Conservation (phyloP, 1,284 basidiomycete genomes). For the Apiotrichum veenhuisii region DNA sequence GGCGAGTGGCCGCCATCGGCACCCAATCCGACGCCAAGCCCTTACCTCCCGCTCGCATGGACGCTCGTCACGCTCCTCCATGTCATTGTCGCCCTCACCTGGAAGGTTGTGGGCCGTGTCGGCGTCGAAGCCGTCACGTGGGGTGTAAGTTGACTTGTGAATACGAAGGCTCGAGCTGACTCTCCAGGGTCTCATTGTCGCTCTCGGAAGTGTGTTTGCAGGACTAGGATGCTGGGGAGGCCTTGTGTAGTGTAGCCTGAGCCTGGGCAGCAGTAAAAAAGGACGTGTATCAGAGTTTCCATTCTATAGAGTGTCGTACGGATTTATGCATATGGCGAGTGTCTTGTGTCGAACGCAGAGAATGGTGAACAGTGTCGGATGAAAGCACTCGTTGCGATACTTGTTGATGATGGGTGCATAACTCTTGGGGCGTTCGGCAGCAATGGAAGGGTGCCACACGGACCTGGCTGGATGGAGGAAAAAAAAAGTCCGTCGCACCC, state of each 20-base stretch:
- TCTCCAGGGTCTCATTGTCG: constrained; percentile 45
- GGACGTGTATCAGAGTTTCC: not conserved
- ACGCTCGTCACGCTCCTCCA: constrained; percentile 35
- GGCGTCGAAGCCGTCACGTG: constrained; percentile 49
- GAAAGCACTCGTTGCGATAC: too few species aligned
- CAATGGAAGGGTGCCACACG: not conserved
- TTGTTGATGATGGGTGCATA: too few species aligned
- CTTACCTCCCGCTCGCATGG: constrained; percentile 32
- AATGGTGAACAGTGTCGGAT: too few species aligned
- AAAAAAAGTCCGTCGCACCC: constrained; percentile 7
- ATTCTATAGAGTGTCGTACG: not conserved
- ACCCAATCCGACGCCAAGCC: constrained; percentile 28
- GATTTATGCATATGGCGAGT: not conserved
- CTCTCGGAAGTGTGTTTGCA: constrained; percentile 47
- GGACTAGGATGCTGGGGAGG: constrained; percentile 49
- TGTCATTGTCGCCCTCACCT: constrained; percentile 37
- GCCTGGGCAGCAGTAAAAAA: not conserved
- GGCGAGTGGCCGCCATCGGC: constrained; percentile 13
- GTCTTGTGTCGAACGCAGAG: too few species aligned
- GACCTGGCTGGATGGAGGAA: not conserved
- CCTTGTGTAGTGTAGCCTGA: constrained; percentile 30
- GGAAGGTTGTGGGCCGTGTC: constrained; percentile 44
- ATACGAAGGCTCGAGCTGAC: not conserved
- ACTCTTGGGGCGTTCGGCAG: not conserved
- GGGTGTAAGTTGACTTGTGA: constrained; percentile 38